phyloP scores from a whole-genome alignment of 2,329 filamentous ascomycete species.

The Bipolaris cookei region DNA sequence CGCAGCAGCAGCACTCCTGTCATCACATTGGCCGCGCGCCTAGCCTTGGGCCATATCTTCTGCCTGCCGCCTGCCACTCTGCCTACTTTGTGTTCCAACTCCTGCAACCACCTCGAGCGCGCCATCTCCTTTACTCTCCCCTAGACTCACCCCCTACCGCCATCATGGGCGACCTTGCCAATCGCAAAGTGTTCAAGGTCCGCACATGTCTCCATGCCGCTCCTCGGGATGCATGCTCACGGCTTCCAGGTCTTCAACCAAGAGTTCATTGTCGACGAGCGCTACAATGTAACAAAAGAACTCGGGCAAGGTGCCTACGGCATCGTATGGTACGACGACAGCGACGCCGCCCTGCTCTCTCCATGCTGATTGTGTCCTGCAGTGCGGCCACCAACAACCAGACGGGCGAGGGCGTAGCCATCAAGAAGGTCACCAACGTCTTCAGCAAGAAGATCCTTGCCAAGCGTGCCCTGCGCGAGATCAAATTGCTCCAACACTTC shows the following conservation, averaged over 20 bases:
- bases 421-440: constrained; percentile 99
- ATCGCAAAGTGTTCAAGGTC: constrained; percentile 68
- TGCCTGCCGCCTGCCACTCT: constrained; percentile 25
- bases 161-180: constrained; percentile 65
- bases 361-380: constrained; percentile 36
- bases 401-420: constrained; percentile 90
- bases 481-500: constrained; percentile 98
- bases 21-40: constrained; percentile 40
- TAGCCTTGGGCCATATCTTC: constrained; percentile 35
- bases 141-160: constrained; percentile 56
- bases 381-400: constrained; percentile 92
- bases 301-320: constrained; percentile 97
- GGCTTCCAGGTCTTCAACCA: constrained; percentile 79
- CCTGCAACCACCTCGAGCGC: constrained; percentile 8
- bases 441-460: constrained; percentile 99
- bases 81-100: constrained; percentile 6
- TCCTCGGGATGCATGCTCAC: constrained; percentile 3
- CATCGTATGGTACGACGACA: constrained; percentile 82
- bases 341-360: constrained; percentile 2
- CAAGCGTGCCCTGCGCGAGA: constrained; percentile 96
- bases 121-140: constrained; percentile 1
- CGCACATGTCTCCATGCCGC: neutral
- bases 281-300: constrained; percentile 98
- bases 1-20: constrained; percentile 19
- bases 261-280: constrained; percentile 97